A percentile compares a stretch with the other conserved stretches of the same genome.
These are phyloP conservation scores for Candida maesae DNA, from an alignment of 805 yeast species.

Conservation along the genomic window DNA sequence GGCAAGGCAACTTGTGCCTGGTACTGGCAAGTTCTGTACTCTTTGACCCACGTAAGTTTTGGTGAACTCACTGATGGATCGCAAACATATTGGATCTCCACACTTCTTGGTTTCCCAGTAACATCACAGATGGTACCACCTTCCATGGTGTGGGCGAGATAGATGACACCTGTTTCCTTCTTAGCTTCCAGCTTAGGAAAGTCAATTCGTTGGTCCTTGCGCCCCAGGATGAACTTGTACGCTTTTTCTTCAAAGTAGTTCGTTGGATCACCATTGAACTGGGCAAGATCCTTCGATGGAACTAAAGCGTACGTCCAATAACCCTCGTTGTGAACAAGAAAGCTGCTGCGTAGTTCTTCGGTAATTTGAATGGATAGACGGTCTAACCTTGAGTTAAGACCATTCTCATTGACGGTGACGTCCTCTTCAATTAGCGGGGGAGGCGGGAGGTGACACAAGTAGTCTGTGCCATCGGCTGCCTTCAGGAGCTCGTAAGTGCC, in stretches of 20 bases:
- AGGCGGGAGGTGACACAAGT: conserved; percentile 16
- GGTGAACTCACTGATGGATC: conserved; percentile 10
- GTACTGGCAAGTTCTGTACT: conserved; percentile 24
- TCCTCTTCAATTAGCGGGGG: neutral
- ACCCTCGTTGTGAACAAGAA: conserved; percentile 2
- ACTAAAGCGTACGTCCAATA: conserved; percentile 19
- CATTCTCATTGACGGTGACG: neutral
- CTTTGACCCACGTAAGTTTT: conserved; percentile 13
- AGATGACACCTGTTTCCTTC: conserved; percentile 11
- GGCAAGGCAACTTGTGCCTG: conserved; percentile 22
- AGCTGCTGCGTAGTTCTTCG: neutral
- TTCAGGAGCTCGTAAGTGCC: conserved; percentile 7
- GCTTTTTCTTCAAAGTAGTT: conserved; percentile 1
- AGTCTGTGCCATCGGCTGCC: neutral
- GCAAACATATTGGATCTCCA: conserved; percentile 24
- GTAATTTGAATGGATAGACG: neutral
- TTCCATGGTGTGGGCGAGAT: conserved; percentile 6
- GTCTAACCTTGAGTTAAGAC: neutral
- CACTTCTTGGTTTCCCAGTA: conserved; percentile 21
- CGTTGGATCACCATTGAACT: conserved; percentile 12
- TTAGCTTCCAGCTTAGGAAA: conserved; percentile 1
- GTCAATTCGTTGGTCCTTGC: neutral
- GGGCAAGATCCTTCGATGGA: conserved; percentile 11
- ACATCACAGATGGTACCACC: conserved; percentile 27
- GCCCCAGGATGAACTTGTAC: conserved; percentile 8